Evolutionary conservation across 1,139 yeast species (phyloP).

Genomic region (Hyphopichia wangnamkhiaoensis): DNA sequence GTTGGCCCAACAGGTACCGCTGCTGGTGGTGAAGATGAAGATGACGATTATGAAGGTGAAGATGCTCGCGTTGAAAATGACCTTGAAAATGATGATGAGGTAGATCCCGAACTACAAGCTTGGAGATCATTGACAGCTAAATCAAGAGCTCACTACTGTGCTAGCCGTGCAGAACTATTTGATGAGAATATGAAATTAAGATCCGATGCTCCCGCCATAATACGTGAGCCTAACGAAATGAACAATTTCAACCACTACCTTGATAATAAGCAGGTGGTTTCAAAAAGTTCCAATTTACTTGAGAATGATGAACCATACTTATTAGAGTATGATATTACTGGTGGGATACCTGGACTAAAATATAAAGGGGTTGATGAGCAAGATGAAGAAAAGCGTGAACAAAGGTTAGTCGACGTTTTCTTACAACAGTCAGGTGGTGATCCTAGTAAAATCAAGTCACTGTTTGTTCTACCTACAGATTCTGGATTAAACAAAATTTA

Average conservation of each 20-base stretch:
- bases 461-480: conserved; percentile 37
- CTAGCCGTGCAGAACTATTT: conserved; percentile 67
- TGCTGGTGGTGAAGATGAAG: conserved; percentile 33
- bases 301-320: conserved; percentile 69
- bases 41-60: conserved; percentile 23
- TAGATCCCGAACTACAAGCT: conserved; percentile 67
- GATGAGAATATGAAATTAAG: conserved; percentile 56
- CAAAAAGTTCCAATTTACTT: conserved; percentile 46
- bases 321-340: conserved; percentile 80
- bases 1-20: conserved; percentile 13
- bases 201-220: conserved; percentile 66
- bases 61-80: conserved; percentile 25
- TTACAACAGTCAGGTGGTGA: conserved; percentile 33
- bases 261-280: conserved; percentile 41
- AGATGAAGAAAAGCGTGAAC: conserved; percentile 50
- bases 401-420: conserved; percentile 40
- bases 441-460: conserved; percentile 26
- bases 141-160: conserved; percentile 73
- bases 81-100: conserved; percentile 33
- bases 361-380: conserved; percentile 54
- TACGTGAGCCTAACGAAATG: conserved; percentile 65
- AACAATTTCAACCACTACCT: conserved; percentile 50
- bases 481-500: conserved; percentile 65
- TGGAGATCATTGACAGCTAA: conserved; percentile 85
- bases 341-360: conserved; percentile 72